Evolutionary conservation across 2,329 filamentous ascomycete genomes (phyloP).

Genomic region (Ceratocystis colombiana): DNA sequence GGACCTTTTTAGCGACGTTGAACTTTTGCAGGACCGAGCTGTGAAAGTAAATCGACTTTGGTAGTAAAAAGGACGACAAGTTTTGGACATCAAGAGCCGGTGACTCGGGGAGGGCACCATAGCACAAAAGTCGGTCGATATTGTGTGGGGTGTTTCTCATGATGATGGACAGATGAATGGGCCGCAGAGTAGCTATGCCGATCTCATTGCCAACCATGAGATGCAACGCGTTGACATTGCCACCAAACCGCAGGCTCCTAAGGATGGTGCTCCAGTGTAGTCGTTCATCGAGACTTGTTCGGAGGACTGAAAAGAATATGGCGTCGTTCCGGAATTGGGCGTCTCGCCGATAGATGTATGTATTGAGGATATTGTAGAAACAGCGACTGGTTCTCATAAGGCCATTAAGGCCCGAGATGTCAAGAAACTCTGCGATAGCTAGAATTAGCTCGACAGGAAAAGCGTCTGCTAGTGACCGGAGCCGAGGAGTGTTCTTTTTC

Average conservation of each 20-base stretch:
- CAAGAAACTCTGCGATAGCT: slow-evolving; percentile 17
- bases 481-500: neutral
- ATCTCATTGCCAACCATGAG: slow-evolving; percentile 2
- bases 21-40: slow-evolving; percentile 13
- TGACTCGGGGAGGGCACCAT: neutral
- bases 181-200: slow-evolving; percentile 7
- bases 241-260: slow-evolving; percentile 10
- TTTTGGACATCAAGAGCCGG: slow-evolving; percentile 1
- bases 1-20: slow-evolving; percentile 7
- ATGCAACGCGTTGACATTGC: slow-evolving; percentile 20
- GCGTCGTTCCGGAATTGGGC: slow-evolving; percentile 2
- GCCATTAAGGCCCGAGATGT: slow-evolving; percentile 5
- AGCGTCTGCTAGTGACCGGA: neutral
- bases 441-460: slow-evolving; percentile 17
- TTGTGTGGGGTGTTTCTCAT: slow-evolving; percentile 1
- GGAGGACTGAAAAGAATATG: slow-evolving; percentile 17
- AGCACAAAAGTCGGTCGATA: slow-evolving; percentile 18
- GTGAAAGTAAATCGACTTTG: slow-evolving; percentile 10
- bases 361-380: slow-evolving; percentile 16
- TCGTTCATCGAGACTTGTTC: neutral
- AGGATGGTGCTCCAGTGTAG: slow-evolving; percentile 12
- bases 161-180: slow-evolving; percentile 22
- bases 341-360: slow-evolving; percentile 16
- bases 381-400: neutral
- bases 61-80: slow-evolving; percentile 7